These are phyloP conservation scores for Colletotrichum sp. DNA, from an alignment of 2,329 filamentous ascomycete genomes.

Conservation along the genomic window DNA sequence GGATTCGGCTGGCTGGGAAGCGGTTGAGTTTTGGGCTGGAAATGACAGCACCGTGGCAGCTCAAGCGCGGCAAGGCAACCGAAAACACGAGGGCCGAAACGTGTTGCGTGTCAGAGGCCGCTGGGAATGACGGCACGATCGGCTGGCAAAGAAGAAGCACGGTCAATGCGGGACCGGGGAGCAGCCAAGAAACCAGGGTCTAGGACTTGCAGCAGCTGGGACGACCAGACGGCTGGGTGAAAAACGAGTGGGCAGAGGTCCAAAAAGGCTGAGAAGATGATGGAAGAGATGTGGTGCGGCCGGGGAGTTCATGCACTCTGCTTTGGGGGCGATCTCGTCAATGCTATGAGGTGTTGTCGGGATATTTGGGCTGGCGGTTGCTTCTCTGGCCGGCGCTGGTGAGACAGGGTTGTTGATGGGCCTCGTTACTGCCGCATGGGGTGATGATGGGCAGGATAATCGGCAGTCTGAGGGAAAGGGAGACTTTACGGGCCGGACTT, in stretches of 20 bases:
- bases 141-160: conserved; percentile 10
- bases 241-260: neutral
- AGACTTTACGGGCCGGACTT: neutral
- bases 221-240: neutral
- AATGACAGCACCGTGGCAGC: conserved; percentile 11
- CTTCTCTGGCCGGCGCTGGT: neutral
- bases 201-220: neutral
- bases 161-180: conserved; percentile 18
- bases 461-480: neutral
- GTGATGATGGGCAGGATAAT: neutral
- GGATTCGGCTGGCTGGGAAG: conserved; percentile 14
- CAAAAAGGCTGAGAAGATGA: neutral
- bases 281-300: neutral
- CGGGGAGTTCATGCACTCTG: neutral
- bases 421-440: neutral
- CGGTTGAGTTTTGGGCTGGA: conserved; percentile 12
- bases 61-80: neutral
- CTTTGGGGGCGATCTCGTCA: neutral
- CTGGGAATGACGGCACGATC: conserved; percentile 19
- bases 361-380: neutral
- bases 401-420: neutral
- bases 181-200: neutral
- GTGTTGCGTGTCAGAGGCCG: conserved; percentile 21
- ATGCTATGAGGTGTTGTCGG: neutral
- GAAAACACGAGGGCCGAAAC: conserved; percentile 15